Conservation (phyloP, 345 rosid genomes). For the Erodium maritimum region DNA sequence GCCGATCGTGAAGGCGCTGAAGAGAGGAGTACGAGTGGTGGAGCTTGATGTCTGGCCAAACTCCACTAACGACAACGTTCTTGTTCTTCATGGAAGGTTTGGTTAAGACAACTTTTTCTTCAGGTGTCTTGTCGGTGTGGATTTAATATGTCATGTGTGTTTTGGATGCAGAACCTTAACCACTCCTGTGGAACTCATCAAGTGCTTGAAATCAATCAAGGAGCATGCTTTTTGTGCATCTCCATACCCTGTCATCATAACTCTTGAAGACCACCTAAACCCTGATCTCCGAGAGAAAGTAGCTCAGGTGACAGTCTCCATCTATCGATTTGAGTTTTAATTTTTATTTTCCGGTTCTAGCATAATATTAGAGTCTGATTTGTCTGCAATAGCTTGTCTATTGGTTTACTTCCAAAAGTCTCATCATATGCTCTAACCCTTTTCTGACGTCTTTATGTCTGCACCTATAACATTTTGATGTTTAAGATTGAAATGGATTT, state of each 20-base stretch:
- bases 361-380: no score
- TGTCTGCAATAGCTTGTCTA: no score
- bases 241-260: conserved; percentile 78
- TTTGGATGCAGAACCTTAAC: conserved; percentile 61
- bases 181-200: conserved; percentile 52
- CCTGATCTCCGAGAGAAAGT: conserved; percentile 80
- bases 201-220: conserved; percentile 63
- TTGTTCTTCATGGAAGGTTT: conserved; percentile 92
- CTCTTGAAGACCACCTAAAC: conserved; percentile 94
- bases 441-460: no score
- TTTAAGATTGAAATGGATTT: no score
- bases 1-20: conserved; percentile 68
- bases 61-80: conserved; percentile 43
- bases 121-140: no score
- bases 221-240: conserved; percentile 69
- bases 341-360: no score
- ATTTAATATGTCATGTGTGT: background rate
- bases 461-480: no score
- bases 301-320: conserved; percentile 57
- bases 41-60: conserved; percentile 98
- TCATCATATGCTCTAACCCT: no score
- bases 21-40: conserved; percentile 73
- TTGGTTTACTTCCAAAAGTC: no score
- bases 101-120: no score
- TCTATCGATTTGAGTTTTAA: no score